Evolutionary conservation across 352 stramenopile genomes (phyloP), one percentile per base, ranked within the genome.

Genomic region (Globisporangium echinulatum): DNA sequence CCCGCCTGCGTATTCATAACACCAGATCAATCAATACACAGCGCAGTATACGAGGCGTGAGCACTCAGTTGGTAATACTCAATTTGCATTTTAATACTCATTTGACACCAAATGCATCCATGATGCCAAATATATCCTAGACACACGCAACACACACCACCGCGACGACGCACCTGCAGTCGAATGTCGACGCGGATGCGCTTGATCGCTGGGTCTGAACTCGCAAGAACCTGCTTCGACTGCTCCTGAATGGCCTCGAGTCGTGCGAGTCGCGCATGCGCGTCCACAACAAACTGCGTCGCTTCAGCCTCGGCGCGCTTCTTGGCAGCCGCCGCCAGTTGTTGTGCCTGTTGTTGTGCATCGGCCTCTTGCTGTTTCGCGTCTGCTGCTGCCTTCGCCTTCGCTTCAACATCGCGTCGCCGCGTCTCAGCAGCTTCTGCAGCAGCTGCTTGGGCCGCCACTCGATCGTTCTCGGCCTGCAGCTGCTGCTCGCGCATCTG

Each of bases 161-260:
- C 10, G 36, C 4, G 2, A 37, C 43, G 7, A 52, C 65, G 15
- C 17, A 87, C 81, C 70, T 90, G 67, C 5, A 78, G 68, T 57
- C 78, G 78, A 53, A 92, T 88, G 33, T 88, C 74, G 54, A 92
- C 72, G 49, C 83, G 81, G 33, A 87, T 75, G 39, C 70, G 68
- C 68, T 92, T 92, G 55, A 88, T 70, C 2, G 61, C 40, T 11
- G 71, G 70, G 49, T 90, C 72, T 10, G 64, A 58, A 44, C 60
- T 83, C 15, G 71, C 74, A 4, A 85, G 64, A 25, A 92, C 88
- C 51, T 75, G 64, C 8, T 73, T 59, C 0, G 67, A 76, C 15
- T 73, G 62, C 11, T 61, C 55, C 33, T 90, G 74, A 13, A 91
- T 74, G 38, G 64, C 69, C 58, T 88, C 64, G 47, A 90, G 57